Percentiles rank a stretch among this genome's conserved stretches.
Conservation (phyloP, 768 basidiomycete species). For the Russula sp. region DNA sequence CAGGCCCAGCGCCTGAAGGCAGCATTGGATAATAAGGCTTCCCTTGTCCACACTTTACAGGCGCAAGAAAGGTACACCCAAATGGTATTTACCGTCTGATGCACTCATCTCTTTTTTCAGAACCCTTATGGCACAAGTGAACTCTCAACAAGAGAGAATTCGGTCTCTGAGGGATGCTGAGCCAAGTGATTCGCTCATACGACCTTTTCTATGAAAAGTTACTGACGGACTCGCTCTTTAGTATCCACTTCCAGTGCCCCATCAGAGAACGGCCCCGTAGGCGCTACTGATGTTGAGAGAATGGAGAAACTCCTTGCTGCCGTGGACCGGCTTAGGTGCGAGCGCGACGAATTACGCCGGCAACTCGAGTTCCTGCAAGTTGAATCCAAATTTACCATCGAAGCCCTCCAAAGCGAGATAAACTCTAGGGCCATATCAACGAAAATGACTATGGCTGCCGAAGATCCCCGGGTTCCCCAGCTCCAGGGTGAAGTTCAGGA, state of each 20-base stretch:
- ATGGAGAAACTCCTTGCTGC: slow-evolving; percentile 54
- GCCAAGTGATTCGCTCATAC: not conserved
- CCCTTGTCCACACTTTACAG: slow-evolving; percentile 25
- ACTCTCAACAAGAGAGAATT: not conserved
- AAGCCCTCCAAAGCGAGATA: slow-evolving; percentile 50
- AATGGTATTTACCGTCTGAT: not conserved
- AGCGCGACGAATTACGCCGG: slow-evolving; percentile 55
- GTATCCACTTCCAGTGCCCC: not conserved
- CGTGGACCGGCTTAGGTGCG: slow-evolving; percentile 57
- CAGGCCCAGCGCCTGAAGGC: slow-evolving; percentile 24
- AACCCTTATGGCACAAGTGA: slow-evolving; percentile 12
- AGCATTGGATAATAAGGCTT: slow-evolving; percentile 23
- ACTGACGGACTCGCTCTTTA: not conserved
- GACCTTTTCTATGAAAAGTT: no score
- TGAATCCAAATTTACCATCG: slow-evolving; percentile 57
- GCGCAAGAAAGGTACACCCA: slow-evolving; percentile 23
- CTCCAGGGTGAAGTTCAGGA: slow-evolving; percentile 19
- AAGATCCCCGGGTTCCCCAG: slow-evolving; percentile 11
- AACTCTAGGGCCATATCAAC: slow-evolving; percentile 24
- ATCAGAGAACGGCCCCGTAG: not conserved
- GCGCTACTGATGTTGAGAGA: slow-evolving; percentile 23
- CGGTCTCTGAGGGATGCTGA: not conserved
- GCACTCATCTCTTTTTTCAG: slow-evolving; percentile 1
- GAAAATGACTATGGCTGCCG: not conserved
- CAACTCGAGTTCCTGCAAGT: slow-evolving; percentile 61